Percentiles rank a stretch among this genome's conserved stretches.
Conservation (phyloP, 2,329 filamentous ascomycete genomes). For the Colletotrichum neosansevieriae region DNA sequence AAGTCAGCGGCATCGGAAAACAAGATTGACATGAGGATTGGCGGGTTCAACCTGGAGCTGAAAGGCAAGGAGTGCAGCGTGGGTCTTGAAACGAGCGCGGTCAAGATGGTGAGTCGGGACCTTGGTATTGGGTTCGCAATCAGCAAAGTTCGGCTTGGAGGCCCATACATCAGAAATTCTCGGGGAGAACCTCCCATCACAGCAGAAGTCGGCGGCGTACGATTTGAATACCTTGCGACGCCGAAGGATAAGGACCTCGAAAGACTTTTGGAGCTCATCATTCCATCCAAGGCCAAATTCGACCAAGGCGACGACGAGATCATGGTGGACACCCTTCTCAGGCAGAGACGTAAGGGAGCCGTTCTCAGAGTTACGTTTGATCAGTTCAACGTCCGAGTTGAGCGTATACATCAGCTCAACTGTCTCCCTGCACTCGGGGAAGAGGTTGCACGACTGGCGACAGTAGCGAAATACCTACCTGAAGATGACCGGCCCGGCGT, state of each 20-base stretch:
- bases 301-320: slow-evolving; percentile 90
- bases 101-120: slow-evolving; percentile 83
- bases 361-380: slow-evolving; percentile 80
- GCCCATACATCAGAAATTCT: slow-evolving; percentile 71
- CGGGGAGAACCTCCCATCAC: slow-evolving; percentile 70
- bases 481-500: slow-evolving; percentile 95
- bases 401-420: slow-evolving; percentile 73
- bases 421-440: slow-evolving; percentile 78
- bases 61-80: slow-evolving; percentile 82
- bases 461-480: slow-evolving; percentile 92
- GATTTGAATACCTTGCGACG: slow-evolving; percentile 77
- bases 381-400: slow-evolving; percentile 71
- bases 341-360: slow-evolving; percentile 87
- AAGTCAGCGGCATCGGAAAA: slow-evolving; percentile 61
- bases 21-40: slow-evolving; percentile 83
- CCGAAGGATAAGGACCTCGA: slow-evolving; percentile 87
- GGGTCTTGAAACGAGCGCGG: slow-evolving; percentile 79
- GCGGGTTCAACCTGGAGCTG: slow-evolving; percentile 81
- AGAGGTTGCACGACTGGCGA: slow-evolving; percentile 85
- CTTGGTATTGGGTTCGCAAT: slow-evolving; percentile 80
- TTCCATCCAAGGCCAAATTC: slow-evolving; percentile 91
- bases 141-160: slow-evolving; percentile 79
- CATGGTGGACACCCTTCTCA: slow-evolving; percentile 88
- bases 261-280: slow-evolving; percentile 85
- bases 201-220: slow-evolving; percentile 73